phyloP scores from a whole-genome alignment of 2,329 filamentous ascomycete genomes.

The Geosmithia flava region DNA sequence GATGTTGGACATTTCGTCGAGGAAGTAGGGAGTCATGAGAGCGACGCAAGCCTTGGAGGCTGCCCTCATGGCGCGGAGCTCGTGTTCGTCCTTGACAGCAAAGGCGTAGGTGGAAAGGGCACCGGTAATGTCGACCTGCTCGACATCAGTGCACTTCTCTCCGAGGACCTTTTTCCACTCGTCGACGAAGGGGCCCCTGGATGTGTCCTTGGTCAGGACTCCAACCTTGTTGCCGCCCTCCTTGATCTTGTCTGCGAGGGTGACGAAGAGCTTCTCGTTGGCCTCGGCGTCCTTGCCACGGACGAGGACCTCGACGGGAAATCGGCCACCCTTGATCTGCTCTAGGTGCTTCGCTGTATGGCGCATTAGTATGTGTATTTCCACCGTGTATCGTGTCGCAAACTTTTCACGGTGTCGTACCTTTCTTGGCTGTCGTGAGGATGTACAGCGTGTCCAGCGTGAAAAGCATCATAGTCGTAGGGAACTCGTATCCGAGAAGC shows the following conservation, averaged over 20 bases:
- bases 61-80: conserved; percentile 86
- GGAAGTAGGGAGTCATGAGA: conserved; percentile 90
- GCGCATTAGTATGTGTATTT: not conserved
- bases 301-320: conserved; percentile 83
- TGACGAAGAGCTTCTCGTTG: conserved; percentile 82
- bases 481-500: conserved; percentile 97
- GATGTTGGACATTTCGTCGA: conserved; percentile 95
- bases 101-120: conserved; percentile 77
- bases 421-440: conserved; percentile 95
- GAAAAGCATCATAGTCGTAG: conserved; percentile 86
- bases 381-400: conserved; percentile 15
- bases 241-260: conserved; percentile 79
- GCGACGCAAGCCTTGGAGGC: conserved; percentile 90
- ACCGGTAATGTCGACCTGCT: conserved; percentile 75
- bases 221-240: conserved; percentile 88
- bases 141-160: conserved; percentile 70
- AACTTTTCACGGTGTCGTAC: conserved; percentile 28
- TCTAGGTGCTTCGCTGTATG: conserved; percentile 77
- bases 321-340: conserved; percentile 80
- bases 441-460: conserved; percentile 82
- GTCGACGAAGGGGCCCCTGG: conserved; percentile 80
- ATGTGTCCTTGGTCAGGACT: conserved; percentile 70
- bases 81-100: conserved; percentile 87
- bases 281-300: conserved; percentile 83
- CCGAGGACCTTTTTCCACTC: conserved; percentile 85